Evolutionary conservation across 192 early-diverging fungal genomes (phyloP).

Genomic region (Oehlia diaphana): DNA sequence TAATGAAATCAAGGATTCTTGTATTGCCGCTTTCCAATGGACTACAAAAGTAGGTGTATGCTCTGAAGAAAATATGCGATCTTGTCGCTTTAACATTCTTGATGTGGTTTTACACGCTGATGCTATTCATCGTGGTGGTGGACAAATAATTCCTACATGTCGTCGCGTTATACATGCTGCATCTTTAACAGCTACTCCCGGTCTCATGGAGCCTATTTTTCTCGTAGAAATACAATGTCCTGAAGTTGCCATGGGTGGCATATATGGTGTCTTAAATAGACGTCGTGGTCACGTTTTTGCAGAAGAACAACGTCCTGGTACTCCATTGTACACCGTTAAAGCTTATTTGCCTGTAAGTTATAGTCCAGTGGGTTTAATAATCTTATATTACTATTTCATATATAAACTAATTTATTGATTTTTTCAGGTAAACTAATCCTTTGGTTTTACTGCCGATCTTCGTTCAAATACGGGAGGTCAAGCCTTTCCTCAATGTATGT

Average conservation of each 20-base stretch:
- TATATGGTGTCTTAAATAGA: conserved; percentile 93
- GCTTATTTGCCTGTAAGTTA: conserved; percentile 83
- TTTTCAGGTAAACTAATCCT: conserved; percentile 75
- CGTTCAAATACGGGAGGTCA: conserved; percentile 94
- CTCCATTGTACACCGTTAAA: conserved; percentile 90
- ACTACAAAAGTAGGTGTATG: conserved; percentile 86
- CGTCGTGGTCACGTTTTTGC: conserved; percentile 92
- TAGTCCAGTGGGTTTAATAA: not conserved
- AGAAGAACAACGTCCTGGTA: conserved; percentile 87
- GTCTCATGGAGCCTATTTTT: conserved; percentile 95
- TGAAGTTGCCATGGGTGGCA: conserved; percentile 89
- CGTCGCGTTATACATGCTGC: conserved; percentile 93
- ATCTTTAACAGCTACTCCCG: conserved; percentile 77
- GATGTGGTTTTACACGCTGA: conserved; percentile 96
- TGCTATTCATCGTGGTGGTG: conserved; percentile 98
- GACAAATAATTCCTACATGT: conserved; percentile 93
- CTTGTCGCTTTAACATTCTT: conserved; percentile 93
- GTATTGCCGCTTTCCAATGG: conserved; percentile 91
- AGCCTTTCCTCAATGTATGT: conserved; percentile 97
- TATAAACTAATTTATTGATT: not conserved
- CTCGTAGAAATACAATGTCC: conserved; percentile 95
- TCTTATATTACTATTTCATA: not conserved
- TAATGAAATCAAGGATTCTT: conserved; percentile 98
- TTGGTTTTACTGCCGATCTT: conserved; percentile 94
- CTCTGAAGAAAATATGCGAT: conserved; percentile 94